Evolutionary conservation across 2,329 filamentous ascomycete species (phyloP).

Genomic region (Fusarium armeniacum): DNA sequence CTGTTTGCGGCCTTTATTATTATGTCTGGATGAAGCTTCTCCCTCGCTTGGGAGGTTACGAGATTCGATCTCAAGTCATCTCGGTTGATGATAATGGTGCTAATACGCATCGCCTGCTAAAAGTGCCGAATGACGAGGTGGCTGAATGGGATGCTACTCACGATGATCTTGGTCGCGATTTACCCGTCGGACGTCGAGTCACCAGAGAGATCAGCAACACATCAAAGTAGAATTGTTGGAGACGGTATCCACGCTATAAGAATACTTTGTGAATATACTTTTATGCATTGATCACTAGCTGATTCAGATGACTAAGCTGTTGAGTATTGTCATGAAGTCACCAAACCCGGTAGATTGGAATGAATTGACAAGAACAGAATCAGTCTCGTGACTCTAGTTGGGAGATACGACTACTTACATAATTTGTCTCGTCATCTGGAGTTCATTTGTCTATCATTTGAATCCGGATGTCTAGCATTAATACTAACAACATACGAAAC

Average conservation of each 20-base stretch:
- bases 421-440: background rate
- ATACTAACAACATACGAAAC: background rate
- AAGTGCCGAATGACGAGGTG: conserved; percentile 65
- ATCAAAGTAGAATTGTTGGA: background rate
- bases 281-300: background rate
- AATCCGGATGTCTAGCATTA: background rate
- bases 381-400: background rate
- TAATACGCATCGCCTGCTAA: conserved; percentile 64
- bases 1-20: conserved; percentile 70
- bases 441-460: background rate
- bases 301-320: background rate
- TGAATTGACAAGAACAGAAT: background rate
- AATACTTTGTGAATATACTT: background rate
- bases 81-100: conserved; percentile 58
- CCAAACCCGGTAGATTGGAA: background rate
- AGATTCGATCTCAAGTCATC: conserved; percentile 68
- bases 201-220: background rate
- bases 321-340: background rate
- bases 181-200: background rate
- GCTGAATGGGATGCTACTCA: conserved; percentile 70
- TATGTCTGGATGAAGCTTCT: conserved; percentile 69
- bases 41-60: conserved; percentile 66
- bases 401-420: no score
- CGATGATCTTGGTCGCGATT: conserved; percentile 60
- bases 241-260: rapidly evolving